A percentile compares a stretch with the other conserved stretches of the same genome.
Conservation (phyloP, 805 yeast genomes). For the Blastobotrys mokoenaii region DNA sequence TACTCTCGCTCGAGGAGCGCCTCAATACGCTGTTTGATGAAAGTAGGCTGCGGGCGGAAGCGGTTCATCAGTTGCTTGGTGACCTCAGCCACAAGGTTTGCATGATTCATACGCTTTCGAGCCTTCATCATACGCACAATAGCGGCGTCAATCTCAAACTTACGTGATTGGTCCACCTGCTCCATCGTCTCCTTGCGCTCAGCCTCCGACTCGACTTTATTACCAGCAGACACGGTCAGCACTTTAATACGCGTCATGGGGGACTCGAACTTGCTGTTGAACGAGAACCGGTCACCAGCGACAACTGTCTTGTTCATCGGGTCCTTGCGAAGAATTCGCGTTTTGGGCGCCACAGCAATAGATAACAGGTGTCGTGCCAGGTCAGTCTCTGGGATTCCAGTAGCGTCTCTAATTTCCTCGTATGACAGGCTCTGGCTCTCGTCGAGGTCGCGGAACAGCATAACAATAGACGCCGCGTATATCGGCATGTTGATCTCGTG, state of each 20-base stretch:
- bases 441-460: conserved; percentile 57
- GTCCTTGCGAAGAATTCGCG: conserved; percentile 61
- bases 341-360: conserved; percentile 73
- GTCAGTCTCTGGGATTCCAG: conserved; percentile 68
- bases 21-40: conserved; percentile 67
- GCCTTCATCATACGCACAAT: conserved; percentile 82
- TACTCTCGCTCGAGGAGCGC: conserved; percentile 76
- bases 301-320: conserved; percentile 71
- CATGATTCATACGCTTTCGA: conserved; percentile 51
- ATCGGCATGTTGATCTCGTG: conserved; percentile 79
- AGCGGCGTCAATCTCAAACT: conserved; percentile 71
- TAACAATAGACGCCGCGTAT: conserved; percentile 67
- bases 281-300: conserved; percentile 50
- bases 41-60: conserved; percentile 59
- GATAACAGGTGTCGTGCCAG: conserved; percentile 72
- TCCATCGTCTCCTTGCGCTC: conserved; percentile 44
- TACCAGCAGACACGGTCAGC: conserved; percentile 47
- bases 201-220: conserved; percentile 42
- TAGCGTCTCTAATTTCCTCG: conserved; percentile 52
- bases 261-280: conserved; percentile 63
- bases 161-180: conserved; percentile 54
- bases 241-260: conserved; percentile 66
- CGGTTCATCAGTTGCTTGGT: conserved; percentile 50
- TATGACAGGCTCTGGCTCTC: conserved; percentile 40
- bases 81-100: conserved; percentile 58